Evolutionary conservation across 306 rosid species (phyloP).

Genomic region (Trifolium pratense): DNA sequence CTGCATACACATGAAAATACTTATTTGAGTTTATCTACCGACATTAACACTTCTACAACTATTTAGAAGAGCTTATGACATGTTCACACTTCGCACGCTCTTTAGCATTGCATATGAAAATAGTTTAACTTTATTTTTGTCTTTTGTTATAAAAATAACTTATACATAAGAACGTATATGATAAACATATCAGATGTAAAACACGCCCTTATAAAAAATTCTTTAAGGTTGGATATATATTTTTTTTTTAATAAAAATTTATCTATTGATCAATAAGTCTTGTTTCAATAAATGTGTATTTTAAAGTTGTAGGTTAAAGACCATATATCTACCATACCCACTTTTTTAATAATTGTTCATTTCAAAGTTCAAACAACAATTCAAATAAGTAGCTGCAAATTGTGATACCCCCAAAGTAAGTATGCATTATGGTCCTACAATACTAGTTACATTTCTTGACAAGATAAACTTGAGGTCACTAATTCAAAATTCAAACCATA

Average conservation of each 20-base stretch:
- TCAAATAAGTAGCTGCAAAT: slow-evolving; percentile 30
- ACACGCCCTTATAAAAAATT: too few species aligned
- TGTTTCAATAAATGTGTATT: slow-evolving; percentile 7
- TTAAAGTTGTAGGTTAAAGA: slow-evolving; percentile 23
- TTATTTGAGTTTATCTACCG: neutral
- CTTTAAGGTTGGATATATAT: neutral
- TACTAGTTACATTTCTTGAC: slow-evolving; percentile 29
- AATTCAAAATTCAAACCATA: neutral
- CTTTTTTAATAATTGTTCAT: slow-evolving; percentile 8
- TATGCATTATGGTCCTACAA: slow-evolving; percentile 37
- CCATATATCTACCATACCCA: slow-evolving; percentile 26
- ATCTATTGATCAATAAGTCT: neutral
- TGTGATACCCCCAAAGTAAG: slow-evolving; percentile 23
- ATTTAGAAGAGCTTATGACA: neutral
- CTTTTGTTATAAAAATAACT: too few species aligned
- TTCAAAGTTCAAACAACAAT: slow-evolving; percentile 11
- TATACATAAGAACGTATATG: neutral
- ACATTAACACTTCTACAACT: neutral
- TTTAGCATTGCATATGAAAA: neutral
- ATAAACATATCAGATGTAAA: too few species aligned
- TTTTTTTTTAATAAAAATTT: neutral
- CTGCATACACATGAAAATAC: slow-evolving; percentile 41
- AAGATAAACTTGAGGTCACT: slow-evolving; percentile 13
- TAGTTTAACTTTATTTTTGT: too few species aligned
- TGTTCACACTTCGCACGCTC: neutral